Evolutionary conservation across 331 rosid genomes (phyloP), one percentile per base, ranked within the genome.

Genomic region (Quercus lobata): DNA sequence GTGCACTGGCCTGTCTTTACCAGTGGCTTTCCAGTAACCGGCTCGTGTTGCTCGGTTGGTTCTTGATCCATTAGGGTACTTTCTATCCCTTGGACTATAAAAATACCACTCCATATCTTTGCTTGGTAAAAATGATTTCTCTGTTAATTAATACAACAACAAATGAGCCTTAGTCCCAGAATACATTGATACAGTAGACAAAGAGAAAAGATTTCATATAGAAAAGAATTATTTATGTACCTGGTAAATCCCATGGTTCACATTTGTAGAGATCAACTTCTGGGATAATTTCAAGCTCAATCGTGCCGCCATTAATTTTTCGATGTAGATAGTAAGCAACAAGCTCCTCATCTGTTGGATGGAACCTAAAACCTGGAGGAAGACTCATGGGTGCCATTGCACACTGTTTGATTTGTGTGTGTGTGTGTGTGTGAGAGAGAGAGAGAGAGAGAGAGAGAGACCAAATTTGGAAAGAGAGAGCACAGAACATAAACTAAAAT

Each of bases 181-280:
- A 6, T 1, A n/a, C 10, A 19, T 21, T 4, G 5, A 52, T 24
- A 27, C 16, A 72, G 4, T 71, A 6, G 35, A 24, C 6, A n/a
- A 1, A 2, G 25, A 27, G 16, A 2, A 41, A 3, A 27, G 22
- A 37, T 2, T 55, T 5, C 32, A 15, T 35, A 4, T 7, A 16
- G 12, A 52, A 74, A 16, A 11, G 3, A 57, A 5, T 2, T 9
- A 80, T 71, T 19, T 87, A 96, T 71, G 32, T 87, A 96, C 99
- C 99, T 74, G 99, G 99, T 46, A 96, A 89, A 82, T 96, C 99
- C 97, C 99, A 96, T 3, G 99, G 99, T 82, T 96, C 99, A 46
- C 94, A 93, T 81, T 96, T 93, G 91, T 96, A 96, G 73, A 96
- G 96, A 78, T 96, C 98, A 78, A 96, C 93, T 83, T 96, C 99